Evolutionary conservation across 2,329 filamentous ascomycete genomes (phyloP), one percentile per base, ranked within the genome.

Genomic region (Aureobasidium sp.): DNA sequence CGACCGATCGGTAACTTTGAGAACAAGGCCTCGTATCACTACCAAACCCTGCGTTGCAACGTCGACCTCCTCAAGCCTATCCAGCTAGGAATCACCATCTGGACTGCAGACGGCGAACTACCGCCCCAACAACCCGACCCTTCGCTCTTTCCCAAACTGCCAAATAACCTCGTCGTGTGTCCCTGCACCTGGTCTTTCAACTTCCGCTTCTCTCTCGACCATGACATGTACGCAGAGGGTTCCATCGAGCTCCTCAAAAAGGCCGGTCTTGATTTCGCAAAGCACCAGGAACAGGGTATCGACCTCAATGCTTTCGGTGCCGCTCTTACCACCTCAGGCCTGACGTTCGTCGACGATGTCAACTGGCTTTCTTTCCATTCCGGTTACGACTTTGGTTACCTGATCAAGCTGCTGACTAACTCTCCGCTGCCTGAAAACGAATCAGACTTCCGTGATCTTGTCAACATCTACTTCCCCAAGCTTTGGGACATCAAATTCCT

Each of bases 161-260:
- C 76, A 30, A 80, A 79, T 65, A 80, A 79, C 65, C 76, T 82
- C 59, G 72, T 79, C n/a, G 81, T 83, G 53, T 86, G 91, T 63
- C 93, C 90, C 16, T 95, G 89, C 72, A 95, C 93, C n/a, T 99
- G 94, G 94, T 93, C 97, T 68, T 99, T 99, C 82, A 97, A 99
- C 80, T 99, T 99, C 77, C 88, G 92, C 68, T 99, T 97, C 75
- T 94, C 91, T 1, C 81, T 97, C 10, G 89, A 94, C 67, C 86
- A 93, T 42, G 94, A 99, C 76, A 99, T 99, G 94, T 97, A 95
- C 77, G 94, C 95, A 65, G 89, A 96, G 72, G 89, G 91, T 62
- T 97, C 91, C 14, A 97, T 97, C 67, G 89, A 94, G 66, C 91
- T 96, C 68, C 82, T 97, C 21, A 87, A 91, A 68, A 88, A 90